These are phyloP conservation scores for Elaeis oleifera DNA, from an alignment of 202 grass and related monocot species.

Conservation along the genomic window DNA sequence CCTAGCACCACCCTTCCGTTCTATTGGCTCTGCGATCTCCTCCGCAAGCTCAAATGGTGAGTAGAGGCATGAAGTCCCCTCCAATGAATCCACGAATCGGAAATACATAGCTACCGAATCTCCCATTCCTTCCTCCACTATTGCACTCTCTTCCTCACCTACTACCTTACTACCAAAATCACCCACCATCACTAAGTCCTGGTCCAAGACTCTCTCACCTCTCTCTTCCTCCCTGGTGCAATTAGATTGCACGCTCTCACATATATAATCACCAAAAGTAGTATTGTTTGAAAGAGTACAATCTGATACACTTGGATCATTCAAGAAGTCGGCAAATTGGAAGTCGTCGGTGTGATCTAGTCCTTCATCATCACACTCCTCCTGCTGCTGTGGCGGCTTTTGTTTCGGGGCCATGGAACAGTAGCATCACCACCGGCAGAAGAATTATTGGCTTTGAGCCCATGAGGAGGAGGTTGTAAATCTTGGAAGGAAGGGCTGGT, in stretches of 20 bases:
- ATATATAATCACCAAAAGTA: too few relatives aligned
- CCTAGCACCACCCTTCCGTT: too few relatives aligned
- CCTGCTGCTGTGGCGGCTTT: background rate
- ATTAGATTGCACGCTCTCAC: too few relatives aligned
- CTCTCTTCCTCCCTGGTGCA: too few relatives aligned
- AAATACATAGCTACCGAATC: constrained; percentile 2
- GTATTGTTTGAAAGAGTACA: too few relatives aligned
- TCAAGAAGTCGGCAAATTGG: background rate
- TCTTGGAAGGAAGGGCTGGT: too few relatives aligned
- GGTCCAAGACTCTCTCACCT: too few relatives aligned
- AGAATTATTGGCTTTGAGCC: constrained; percentile 6
- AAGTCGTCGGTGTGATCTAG: background rate
- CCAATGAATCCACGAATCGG: background rate
- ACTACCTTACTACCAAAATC: too few relatives aligned
- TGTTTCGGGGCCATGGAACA: background rate
- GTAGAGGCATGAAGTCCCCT: background rate
- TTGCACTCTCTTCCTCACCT: background rate
- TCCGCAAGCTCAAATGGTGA: constrained; percentile 8
- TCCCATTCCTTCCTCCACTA: background rate
- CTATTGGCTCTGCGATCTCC: constrained; percentile 1
- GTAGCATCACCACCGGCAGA: background rate
- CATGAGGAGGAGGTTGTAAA: background rate
- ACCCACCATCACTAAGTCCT: too few relatives aligned
- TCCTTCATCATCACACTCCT: background rate
- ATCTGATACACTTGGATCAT: background rate